Base-by-base conservation (phyloP, 1,284 basidiomycete species). In the Exobasidium rhododendri region DNA sequence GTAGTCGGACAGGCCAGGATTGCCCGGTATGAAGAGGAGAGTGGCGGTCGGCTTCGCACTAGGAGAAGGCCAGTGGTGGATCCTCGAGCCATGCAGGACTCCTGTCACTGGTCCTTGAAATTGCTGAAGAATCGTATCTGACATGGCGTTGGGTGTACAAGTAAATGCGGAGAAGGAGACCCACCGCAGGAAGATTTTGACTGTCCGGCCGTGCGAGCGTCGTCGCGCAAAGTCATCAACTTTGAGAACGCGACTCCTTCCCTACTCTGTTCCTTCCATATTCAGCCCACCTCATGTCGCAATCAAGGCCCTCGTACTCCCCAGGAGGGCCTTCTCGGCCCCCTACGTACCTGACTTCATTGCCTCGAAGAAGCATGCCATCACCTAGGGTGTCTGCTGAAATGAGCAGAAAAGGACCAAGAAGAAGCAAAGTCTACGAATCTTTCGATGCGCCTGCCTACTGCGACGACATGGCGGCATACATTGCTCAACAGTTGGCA, bases 11-110 rank as follows among this genome's bases (percentile, higher is more conserved):
- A 75, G 28, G 3, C 73, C 73, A 0, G 73, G 73, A 55, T 75
- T 75, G 46, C 73, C 73, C 0, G 70, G 70, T 30, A 75, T 67
- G 53, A 75, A 74, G 49, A 75, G 56, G 1, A 75, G 45, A 13
- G 71, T 62, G 1, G 20, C 47, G 28, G 20, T 50, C 13, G 47
- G 47, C 14, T 50, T 26, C 13, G 47, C 14, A 14, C n/a, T 50
- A 6, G 47, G 17, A 40, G 35, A 20, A 4, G 47, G 47, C 47
- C 47, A 50, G 28, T 50, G 28, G 3, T 24, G 20, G 4, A 50
- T 13, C 47, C 47, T 50, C 28, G 47, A 6, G 13, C 47, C 47
- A 24, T 50, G 20, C 26, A 50, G 22, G 14, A 14, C 13, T 4
- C n/a, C 4, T 4, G 5, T 50, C 28, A 50, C 24, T 6, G 47